Conservation (phyloP, 805 yeast species). For the Torulaspora microellipsoides region DNA sequence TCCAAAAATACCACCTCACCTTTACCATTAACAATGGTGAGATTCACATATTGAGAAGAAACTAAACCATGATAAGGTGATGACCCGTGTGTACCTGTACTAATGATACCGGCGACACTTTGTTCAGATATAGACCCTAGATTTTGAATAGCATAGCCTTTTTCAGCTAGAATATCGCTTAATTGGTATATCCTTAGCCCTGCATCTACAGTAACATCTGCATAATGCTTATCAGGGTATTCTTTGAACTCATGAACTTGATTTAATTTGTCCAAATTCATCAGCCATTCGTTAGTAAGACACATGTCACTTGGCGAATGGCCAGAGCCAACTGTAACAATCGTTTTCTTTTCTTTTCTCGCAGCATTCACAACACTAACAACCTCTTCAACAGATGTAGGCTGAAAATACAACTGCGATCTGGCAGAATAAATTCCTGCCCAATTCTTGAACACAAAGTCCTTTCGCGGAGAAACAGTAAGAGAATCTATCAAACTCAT, state of each 20-base stretch:
- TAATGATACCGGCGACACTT: constrained; percentile 89
- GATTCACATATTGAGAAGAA: constrained; percentile 77
- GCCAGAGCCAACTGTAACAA: constrained; percentile 87
- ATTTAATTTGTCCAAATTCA: constrained; percentile 75
- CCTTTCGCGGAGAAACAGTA: constrained; percentile 23
- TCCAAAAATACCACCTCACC: constrained; percentile 58
- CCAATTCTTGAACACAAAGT: constrained; percentile 54
- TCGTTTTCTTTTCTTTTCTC: constrained; percentile 49
- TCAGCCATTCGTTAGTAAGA: constrained; percentile 82
- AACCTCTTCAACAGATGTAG: constrained; percentile 64
- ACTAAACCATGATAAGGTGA: constrained; percentile 89
- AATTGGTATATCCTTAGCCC: constrained; percentile 77
- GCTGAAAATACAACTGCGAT: constrained; percentile 80
- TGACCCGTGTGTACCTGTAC: constrained; percentile 97
- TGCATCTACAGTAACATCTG: constrained; percentile 93
- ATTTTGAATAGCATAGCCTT: constrained; percentile 79
- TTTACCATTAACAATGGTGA: constrained; percentile 67
- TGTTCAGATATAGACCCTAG: constrained; percentile 93
- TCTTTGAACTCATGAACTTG: constrained; percentile 46
- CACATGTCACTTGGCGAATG: constrained; percentile 93
- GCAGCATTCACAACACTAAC: constrained; percentile 64
- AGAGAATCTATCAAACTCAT: constrained; percentile 9
- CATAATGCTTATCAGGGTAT: constrained; percentile 56
- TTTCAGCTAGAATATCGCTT: constrained; percentile 57
- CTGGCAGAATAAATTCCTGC: constrained; percentile 79